These are phyloP conservation scores for Penicillium sumatraense DNA, from an alignment of 2,329 filamentous ascomycete species.

Conservation along the genomic window DNA sequence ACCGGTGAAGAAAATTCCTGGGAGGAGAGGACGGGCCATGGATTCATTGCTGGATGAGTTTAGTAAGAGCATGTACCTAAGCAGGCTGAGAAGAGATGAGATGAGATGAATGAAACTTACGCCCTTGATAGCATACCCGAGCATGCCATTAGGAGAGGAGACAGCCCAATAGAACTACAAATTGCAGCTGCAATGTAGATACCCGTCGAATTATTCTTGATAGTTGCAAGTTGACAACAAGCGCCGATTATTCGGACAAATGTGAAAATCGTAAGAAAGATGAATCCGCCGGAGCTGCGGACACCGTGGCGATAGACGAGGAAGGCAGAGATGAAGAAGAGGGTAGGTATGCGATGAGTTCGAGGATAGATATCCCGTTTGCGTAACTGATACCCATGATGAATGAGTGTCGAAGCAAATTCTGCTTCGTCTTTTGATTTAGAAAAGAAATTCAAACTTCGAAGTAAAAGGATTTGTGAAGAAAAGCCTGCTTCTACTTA, in stretches of 20 bases:
- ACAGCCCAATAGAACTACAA: conserved; percentile 54
- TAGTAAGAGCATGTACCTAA: conserved; percentile 1
- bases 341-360: conserved; percentile 44
- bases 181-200: conserved; percentile 48
- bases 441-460: too few species aligned
- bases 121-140: conserved; percentile 50
- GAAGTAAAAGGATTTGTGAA: too few species aligned
- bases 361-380: conserved; percentile 35
- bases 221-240: conserved; percentile 55
- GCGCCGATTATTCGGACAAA: conserved; percentile 57
- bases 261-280: conserved; percentile 60
- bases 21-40: conserved; percentile 26
- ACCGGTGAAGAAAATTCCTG: conserved; percentile 28
- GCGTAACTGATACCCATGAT: conserved; percentile 32
- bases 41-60: conserved; percentile 26
- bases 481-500: too few species aligned
- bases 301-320: conserved; percentile 45
- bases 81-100: too few species aligned
- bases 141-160: conserved; percentile 53
- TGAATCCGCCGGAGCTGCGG: conserved; percentile 54
- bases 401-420: background rate
- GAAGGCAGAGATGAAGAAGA: conserved; percentile 34
- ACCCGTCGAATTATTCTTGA: conserved; percentile 45
- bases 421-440: too few species aligned
- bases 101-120: conserved; percentile 20